phyloP scores from a whole-genome alignment of 2,329 filamentous ascomycete species.

The Macrophomina pseudophaseolina region DNA sequence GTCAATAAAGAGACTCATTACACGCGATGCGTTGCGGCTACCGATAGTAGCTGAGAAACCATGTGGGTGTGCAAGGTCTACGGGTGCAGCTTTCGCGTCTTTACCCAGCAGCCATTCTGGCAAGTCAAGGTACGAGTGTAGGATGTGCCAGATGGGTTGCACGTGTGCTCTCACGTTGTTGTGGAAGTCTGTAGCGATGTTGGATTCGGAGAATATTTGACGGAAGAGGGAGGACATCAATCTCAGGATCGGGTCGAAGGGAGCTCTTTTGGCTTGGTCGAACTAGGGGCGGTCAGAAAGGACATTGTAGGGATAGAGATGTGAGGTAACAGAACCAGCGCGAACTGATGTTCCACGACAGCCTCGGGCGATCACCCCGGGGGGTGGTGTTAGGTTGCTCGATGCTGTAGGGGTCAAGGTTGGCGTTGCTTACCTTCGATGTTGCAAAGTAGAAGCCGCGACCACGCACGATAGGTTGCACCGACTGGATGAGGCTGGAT shows the following conservation, averaged over 20 bases:
- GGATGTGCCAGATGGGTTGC: slow-evolving; percentile 61
- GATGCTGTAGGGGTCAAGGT: background rate
- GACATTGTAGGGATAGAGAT: background rate
- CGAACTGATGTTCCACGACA: background rate
- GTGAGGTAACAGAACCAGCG: background rate
- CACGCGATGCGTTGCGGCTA: slow-evolving; percentile 49
- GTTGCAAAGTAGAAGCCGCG: slow-evolving; percentile 63
- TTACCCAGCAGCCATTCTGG: slow-evolving; percentile 66
- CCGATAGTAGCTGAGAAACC: slow-evolving; percentile 2
- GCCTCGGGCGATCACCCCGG: background rate
- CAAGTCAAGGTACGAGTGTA: slow-evolving; percentile 64
- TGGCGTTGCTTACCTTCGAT: slow-evolving; percentile 46
- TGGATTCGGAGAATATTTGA: slow-evolving; percentile 69
- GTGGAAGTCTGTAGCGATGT: slow-evolving; percentile 66
- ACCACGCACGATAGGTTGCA: slow-evolving; percentile 62
- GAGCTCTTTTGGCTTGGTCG: slow-evolving; percentile 62
- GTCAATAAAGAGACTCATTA: slow-evolving; percentile 88
- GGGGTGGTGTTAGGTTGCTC: background rate
- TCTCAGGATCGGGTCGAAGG: slow-evolving; percentile 66
- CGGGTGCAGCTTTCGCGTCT: slow-evolving; percentile 31
- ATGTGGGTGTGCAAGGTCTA: slow-evolving; percentile 35
- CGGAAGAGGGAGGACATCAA: slow-evolving; percentile 66
- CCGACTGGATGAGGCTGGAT: slow-evolving; percentile 63
- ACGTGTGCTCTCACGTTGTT: slow-evolving; percentile 61
- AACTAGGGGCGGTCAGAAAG: slow-evolving; percentile 42